Percentiles rank a stretch among this genome's conserved stretches.
phyloP scores from a whole-genome alignment of 192 early-diverging fungal genomes.

The Gonapodya prolifera region DNA sequence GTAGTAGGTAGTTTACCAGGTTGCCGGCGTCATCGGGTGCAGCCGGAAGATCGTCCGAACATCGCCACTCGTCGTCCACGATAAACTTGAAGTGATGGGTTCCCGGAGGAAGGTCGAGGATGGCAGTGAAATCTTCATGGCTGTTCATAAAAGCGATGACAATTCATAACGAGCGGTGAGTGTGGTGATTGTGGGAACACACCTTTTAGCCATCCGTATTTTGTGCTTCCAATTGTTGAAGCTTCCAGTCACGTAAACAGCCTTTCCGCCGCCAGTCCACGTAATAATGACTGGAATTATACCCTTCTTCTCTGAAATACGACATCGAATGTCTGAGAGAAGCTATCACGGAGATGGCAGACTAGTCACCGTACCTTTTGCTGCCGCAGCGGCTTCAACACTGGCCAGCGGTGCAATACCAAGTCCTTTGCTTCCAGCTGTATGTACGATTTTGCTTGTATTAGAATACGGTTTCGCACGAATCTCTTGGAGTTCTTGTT shows the following conservation, averaged over 20 bases:
- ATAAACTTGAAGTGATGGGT: constrained; percentile 96
- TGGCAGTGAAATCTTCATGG: constrained; percentile 61
- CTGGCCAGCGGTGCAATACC: no score
- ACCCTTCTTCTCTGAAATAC: no score
- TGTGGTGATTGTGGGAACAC: neutral
- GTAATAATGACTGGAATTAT: constrained; percentile 86
- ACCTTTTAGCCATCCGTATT: constrained; percentile 51
- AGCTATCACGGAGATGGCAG: no score
- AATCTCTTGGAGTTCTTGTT: no score
- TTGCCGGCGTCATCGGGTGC: constrained; percentile 91
- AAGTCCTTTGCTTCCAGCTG: no score
- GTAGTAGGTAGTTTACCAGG: constrained; percentile 87
- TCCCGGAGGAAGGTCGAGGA: constrained; percentile 81
- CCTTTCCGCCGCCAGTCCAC: constrained; percentile 70
- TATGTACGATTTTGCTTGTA: no score
- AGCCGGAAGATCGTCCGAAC: constrained; percentile 76
- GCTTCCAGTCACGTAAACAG: constrained; percentile 86
- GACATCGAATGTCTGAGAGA: no score
- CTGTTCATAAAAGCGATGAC: constrained; percentile 20
- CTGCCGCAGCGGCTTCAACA: no score
- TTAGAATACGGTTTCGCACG: no score
- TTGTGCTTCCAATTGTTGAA: constrained; percentile 98
- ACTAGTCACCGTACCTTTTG: no score
- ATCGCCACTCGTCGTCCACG: constrained; percentile 97
- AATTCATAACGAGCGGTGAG: neutral